Conservation (phyloP, 768 basidiomycete genomes). For the Xerocomellus amylosporus region DNA sequence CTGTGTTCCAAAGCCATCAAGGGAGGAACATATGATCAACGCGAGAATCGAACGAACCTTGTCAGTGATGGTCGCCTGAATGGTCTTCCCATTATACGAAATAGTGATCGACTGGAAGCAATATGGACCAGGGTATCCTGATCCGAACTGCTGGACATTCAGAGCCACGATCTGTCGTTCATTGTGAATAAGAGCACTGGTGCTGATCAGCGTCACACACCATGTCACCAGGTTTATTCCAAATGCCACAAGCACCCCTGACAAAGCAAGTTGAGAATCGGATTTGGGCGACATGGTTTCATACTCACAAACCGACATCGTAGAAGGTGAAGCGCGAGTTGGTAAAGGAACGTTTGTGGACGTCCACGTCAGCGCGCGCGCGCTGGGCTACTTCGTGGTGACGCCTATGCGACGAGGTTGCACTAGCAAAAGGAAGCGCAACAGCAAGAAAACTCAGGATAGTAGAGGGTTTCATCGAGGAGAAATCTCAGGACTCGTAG, state of each 20-base stretch:
- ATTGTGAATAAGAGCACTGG: background rate
- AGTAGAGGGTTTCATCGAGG: slow-evolving; percentile 27
- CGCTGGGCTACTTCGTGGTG: slow-evolving; percentile 49
- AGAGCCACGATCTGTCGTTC: slow-evolving; percentile 26
- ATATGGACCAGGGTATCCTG: slow-evolving; percentile 57
- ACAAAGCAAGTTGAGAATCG: background rate
- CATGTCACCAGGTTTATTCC: slow-evolving; percentile 34
- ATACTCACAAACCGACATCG: slow-evolving; percentile 47
- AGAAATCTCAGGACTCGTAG: background rate
- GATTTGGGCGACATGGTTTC: background rate
- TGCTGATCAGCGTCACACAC: slow-evolving; percentile 1
- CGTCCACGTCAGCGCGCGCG: slow-evolving; percentile 35
- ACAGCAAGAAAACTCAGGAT: slow-evolving; percentile 35
- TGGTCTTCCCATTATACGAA: slow-evolving; percentile 49
- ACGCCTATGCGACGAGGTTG: slow-evolving; percentile 29
- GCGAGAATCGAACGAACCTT: slow-evolving; percentile 37
- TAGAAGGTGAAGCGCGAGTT: slow-evolving; percentile 51
- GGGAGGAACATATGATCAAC: background rate
- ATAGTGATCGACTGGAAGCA: slow-evolving; percentile 68
- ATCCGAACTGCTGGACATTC: slow-evolving; percentile 46
- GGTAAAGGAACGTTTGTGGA: slow-evolving; percentile 35
- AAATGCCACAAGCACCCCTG: slow-evolving; percentile 56
- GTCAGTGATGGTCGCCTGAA: slow-evolving; percentile 58
- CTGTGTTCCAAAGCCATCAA: slow-evolving; percentile 30
- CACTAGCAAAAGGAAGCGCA: slow-evolving; percentile 33